A percentile compares a stretch with the other conserved stretches of the same genome.
Conservation (phyloP, 306 rosid genomes). For the Prunus mongolica region DNA sequence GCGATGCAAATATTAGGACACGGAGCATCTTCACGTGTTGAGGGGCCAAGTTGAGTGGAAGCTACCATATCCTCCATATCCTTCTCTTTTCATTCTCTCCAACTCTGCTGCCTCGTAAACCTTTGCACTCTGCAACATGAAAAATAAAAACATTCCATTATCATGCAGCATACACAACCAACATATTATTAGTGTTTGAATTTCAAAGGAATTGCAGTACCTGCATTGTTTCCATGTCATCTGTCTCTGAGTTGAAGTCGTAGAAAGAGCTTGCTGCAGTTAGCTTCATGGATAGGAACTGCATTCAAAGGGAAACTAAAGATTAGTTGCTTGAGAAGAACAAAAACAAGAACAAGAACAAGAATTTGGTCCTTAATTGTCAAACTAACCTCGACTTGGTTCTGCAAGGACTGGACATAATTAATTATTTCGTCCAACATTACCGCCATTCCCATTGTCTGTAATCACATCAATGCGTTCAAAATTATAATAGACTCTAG, state of each 20-base stretch:
- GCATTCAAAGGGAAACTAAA: constrained; percentile 15
- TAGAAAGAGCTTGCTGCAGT: constrained; percentile 79
- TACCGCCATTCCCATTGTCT: constrained; percentile 98
- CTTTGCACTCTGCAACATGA: constrained; percentile 58
- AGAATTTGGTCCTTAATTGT: not conserved
- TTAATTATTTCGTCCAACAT: constrained; percentile 98
- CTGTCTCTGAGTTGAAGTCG: constrained; percentile 79
- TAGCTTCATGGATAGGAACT: constrained; percentile 93
- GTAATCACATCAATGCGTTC: constrained; percentile 29
- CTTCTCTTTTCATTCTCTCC: constrained; percentile 59
- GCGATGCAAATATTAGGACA: not conserved
- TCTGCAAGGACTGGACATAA: constrained; percentile 94
- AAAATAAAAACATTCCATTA: not conserved
- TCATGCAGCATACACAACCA: too few species aligned
- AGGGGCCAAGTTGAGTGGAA: constrained; percentile 73
- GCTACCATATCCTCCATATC: constrained; percentile 57
- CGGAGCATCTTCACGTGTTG: constrained; percentile 45
- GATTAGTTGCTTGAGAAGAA: not conserved
- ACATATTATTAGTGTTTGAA: not conserved
- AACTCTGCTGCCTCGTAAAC: constrained; percentile 72
- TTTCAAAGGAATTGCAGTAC: constrained; percentile 21
- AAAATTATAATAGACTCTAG: not conserved
- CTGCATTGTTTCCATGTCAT: constrained; percentile 68
- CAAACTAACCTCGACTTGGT: constrained; percentile 81
- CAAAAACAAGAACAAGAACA: not conserved